Percentiles rank a stretch among this genome's conserved stretches.
Conservation (phyloP, 2,329 filamentous ascomycete genomes). For the Dactylonectria macrodidyma region DNA sequence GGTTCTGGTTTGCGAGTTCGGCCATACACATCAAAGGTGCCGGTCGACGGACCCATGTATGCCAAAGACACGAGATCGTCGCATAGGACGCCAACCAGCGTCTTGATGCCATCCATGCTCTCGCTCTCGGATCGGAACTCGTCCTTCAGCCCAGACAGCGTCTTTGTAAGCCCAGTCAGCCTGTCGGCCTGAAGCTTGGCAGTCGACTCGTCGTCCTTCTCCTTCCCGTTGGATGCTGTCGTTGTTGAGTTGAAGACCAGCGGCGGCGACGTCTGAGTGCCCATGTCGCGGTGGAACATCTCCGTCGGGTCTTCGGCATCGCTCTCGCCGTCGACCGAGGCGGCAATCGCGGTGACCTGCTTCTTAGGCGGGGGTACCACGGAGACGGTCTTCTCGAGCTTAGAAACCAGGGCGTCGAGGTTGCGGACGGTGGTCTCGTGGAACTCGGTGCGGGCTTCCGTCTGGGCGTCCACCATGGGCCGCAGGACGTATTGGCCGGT, state of each 20-base stretch:
- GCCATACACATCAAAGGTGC: conserved; percentile 59
- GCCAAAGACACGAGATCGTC: conserved; percentile 77
- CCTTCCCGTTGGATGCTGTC: conserved; percentile 11
- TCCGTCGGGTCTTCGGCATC: conserved; percentile 78
- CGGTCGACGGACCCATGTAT: conserved; percentile 58
- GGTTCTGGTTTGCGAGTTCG: conserved; percentile 65
- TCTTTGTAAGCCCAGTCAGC: conserved; percentile 60
- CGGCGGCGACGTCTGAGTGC: conserved; percentile 79
- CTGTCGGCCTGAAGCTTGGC: conserved; percentile 58
- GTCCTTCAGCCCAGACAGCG: conserved; percentile 60
- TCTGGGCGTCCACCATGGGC: conserved; percentile 71
- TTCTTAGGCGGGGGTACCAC: conserved; percentile 64
- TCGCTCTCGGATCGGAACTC: conserved; percentile 62
- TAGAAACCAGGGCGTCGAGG: conserved; percentile 62
- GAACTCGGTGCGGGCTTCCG: conserved; percentile 67
- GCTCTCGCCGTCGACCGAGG: conserved; percentile 55
- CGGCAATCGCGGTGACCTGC: conserved; percentile 25
- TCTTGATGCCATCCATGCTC: conserved; percentile 66
- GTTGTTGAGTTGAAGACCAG: conserved; percentile 33
- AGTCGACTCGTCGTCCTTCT: conserved; percentile 44
- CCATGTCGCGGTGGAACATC: conserved; percentile 85
- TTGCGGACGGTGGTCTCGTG: conserved; percentile 63
- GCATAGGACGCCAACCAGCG: conserved; percentile 70
- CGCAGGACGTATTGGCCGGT: conserved; percentile 78
- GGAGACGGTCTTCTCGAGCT: conserved; percentile 72